Evolutionary conservation across 2,329 filamentous ascomycete genomes (phyloP), one percentile per base, ranked within the genome.

Genomic region (Ascochyta viciae-villosae): DNA sequence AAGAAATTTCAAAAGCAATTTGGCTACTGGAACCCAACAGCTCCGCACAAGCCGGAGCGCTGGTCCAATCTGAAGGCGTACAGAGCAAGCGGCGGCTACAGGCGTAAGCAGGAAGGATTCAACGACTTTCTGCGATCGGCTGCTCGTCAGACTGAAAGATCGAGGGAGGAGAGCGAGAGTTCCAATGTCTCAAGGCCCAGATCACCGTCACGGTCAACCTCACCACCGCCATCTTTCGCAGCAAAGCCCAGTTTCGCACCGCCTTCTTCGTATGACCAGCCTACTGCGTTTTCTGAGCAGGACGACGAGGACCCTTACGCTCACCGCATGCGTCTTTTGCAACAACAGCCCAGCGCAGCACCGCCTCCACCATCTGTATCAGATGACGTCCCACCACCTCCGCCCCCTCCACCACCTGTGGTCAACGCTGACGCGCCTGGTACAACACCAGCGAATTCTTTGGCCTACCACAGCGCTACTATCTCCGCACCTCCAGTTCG

Each of bases 401-500:
- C 62, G 2, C 65, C 58, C 15, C 82, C 77, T 16, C 80, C 80
- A 35, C 79, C 80, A 7, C 76, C 71, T 83, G 50, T 87, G n/a
- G 87, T 15, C 76, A 90, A 71, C 67, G 47, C 59, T 67, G 37
- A 57, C 65, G 27, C 68, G 74, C 35, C 72, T 73, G 46, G 31
- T 16, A 54, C 52, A 16, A 7, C 35, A 45, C 16, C 54, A 6
- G 22, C 42, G 6, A 27, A 47, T 42, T 52, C n/a, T 9, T 43
- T 58, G 12, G 22, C 34, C 4, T 80, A 63, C 43, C 62, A 66
- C 53, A 63, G 59, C 38, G 80, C 84, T 10, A 88, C 86, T 7
- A 94, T 96, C 71, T 90, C 91, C 38, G 85, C 89, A 38, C 88
- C 89, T 0, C 91, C 92, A 1, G 85, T 96, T 10, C 88, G 88